Evolutionary conservation across 78 protist species (phyloP).

Genomic region (Dictyostelium purpureum): DNA sequence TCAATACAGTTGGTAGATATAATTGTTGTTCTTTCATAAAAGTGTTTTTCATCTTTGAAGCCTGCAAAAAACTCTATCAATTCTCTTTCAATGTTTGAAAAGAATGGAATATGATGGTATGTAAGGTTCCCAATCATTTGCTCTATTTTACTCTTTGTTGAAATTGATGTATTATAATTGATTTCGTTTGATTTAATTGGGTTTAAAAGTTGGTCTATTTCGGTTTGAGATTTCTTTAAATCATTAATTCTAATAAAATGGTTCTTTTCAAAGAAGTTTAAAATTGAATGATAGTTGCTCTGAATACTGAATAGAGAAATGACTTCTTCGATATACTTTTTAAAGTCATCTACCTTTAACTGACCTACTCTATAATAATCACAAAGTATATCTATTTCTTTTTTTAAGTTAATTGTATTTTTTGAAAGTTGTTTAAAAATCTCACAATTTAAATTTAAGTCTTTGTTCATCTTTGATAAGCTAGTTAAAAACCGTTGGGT

Average conservation of each 20-base stretch:
- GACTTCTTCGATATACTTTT: background rate
- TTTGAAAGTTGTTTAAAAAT: background rate
- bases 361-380: background rate
- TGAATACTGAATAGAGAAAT: background rate
- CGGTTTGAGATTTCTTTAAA: background rate
- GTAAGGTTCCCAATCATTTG: background rate
- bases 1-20: slow-evolving; percentile 12
- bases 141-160: background rate
- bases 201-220: background rate
- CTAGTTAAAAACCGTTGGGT: background rate
- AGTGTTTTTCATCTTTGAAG: background rate
- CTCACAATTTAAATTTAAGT: background rate
- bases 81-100: background rate
- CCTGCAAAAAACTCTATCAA: background rate
- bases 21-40: background rate
- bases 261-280: background rate
- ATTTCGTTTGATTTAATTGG: background rate
- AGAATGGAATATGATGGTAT: background rate
- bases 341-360: background rate
- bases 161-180: background rate
- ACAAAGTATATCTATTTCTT: background rate
- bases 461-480: background rate
- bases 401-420: background rate
- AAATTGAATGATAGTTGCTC: background rate
- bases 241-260: background rate